Evolutionary conservation across 2,329 filamentous ascomycete genomes (phyloP), one percentile per base, ranked within the genome.

Genomic region (Orbilia oligospora): DNA sequence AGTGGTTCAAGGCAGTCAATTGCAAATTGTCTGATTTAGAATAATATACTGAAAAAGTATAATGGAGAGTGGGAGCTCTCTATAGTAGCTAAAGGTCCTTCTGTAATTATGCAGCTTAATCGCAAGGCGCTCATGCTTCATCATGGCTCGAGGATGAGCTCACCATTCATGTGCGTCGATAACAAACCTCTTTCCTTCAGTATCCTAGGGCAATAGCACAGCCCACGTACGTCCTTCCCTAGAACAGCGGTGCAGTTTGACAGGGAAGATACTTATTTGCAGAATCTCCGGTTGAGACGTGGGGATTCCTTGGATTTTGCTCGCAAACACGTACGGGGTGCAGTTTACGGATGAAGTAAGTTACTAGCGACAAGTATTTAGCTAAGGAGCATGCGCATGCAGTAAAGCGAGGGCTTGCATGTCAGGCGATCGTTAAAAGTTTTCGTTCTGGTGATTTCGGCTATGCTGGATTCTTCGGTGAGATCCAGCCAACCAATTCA

Each of bases 401-500:
- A 72, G 12, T 49, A 30, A 38, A 56, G 49, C 69, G 33, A 58
- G 58, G 69, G 61, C 58, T 65, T 56, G 55, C 69, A 66, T 66
- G 61, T 58, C 69, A 72, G 61, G 46, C 69, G 69, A 72, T 72
- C 58, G 64, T 56, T 46, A 72, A 56, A 66, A 56, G 33, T 30
- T 66, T 65, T 33, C 5, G 49, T 65, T 58, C 27, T 18, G 20
- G 49, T 53, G 24, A 55, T 36, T 67, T 68, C 65, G 49, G 48
- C 56, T 64, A n/a, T 55, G 56, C 41, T 71, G 53, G 22, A 61
- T 65, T 51, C 44, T 63, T 71, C 58, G 22, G 16, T 36, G 30
- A 58, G 53, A 58, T 58, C 53, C 53, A 58, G 18, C 53, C 55
- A 49, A 64, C 69, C 58, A 68, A 68, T 66, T n/a, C 46, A 36